Evolutionary conservation across 2,329 filamentous ascomycete genomes (phyloP), one percentile per base, ranked within the genome.

Genomic region (Torrubiellomyces zombiae): DNA sequence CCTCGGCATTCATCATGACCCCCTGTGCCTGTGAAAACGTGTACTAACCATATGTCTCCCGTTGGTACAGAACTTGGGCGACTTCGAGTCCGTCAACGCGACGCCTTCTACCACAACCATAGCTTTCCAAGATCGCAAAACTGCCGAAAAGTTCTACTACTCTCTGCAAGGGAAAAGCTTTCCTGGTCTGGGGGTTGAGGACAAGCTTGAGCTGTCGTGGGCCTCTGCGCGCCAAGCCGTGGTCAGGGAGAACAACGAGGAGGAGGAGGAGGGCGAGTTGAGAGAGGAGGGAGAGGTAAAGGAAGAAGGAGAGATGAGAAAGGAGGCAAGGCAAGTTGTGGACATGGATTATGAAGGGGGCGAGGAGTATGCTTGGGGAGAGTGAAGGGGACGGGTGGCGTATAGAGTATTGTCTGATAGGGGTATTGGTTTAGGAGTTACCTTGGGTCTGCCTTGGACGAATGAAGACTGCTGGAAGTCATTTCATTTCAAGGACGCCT

Each of bases 101-200:
- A 56, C 53, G 3, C 45, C 58, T 0, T 33, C 47, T 2, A 43
- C 49, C 1, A 66, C 70, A 2, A 52, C 62, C 26, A 62, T 78
- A 25, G 64, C 63, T 5, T 78, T 78, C 43, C 69, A 67, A 29
- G 70, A 77, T 38, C 67, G 72, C 29, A 68, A 67, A 42, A 74
- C 75, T 9, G 79, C 76, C 4, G 79, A 86, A 44, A 71, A 63
- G 34, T 74, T 76, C 38, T 67, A 64, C 52, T 66, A 67, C 38
- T 56, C 63, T 15, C 50, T 69, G n/a, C 44, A 63, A 23, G 58
- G 58, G 22, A 60, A 60, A 21, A 51, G 62, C 12, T 66, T 83
- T 20, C 68, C 73, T 0, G 66, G 69, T 6, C n/a, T n/a, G n/a
- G n/a, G n/a, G n/a, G 51, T 80, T 8, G 51, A 60, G 2, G 71